phyloP scores from a whole-genome alignment of 1,284 basidiomycete species.

The Rhodotorula sp. region DNA sequence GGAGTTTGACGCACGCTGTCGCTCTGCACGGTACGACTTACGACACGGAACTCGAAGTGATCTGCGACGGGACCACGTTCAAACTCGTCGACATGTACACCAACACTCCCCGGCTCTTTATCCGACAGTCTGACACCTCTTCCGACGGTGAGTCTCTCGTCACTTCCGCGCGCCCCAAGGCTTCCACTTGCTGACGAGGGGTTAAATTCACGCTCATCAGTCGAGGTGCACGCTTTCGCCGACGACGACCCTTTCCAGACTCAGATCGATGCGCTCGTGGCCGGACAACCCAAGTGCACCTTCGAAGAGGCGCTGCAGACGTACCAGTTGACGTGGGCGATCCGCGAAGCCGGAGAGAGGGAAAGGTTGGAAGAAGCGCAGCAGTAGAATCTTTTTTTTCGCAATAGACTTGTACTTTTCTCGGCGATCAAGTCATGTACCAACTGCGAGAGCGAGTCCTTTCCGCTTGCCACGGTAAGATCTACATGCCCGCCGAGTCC shows the following conservation, averaged over 20 bases:
- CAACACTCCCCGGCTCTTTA: conserved; percentile 16
- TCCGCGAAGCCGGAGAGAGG: conserved; percentile 35
- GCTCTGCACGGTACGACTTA: conserved; percentile 86
- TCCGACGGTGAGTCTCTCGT: not conserved
- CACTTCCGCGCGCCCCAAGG: too few relatives aligned
- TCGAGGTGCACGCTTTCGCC: conserved; percentile 21
- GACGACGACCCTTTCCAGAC: conserved; percentile 40
- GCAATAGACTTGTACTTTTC: not conserved
- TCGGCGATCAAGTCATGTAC: too few relatives aligned
- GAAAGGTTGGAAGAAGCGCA: conserved; percentile 10
- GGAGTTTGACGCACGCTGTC: conserved; percentile 79
- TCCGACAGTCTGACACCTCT: conserved; percentile 16
- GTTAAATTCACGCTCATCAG: not conserved
- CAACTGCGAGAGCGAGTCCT: too few relatives aligned
- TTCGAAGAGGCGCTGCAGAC: conserved; percentile 75
- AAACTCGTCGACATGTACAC: conserved; percentile 31
- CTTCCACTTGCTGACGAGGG: too few relatives aligned
- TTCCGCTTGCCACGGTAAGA: too few relatives aligned
- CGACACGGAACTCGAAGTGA: conserved; percentile 65
- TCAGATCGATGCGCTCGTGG: conserved; percentile 31
- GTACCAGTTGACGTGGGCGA: conserved; percentile 78
- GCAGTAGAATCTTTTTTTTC: not conserved
- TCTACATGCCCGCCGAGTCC: too few relatives aligned
- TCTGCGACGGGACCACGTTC: conserved; percentile 29
- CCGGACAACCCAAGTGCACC: conserved; percentile 32